Evolutionary conservation across 768 basidiomycete genomes (phyloP).

Genomic region (Cyclocybe aegerita): DNA sequence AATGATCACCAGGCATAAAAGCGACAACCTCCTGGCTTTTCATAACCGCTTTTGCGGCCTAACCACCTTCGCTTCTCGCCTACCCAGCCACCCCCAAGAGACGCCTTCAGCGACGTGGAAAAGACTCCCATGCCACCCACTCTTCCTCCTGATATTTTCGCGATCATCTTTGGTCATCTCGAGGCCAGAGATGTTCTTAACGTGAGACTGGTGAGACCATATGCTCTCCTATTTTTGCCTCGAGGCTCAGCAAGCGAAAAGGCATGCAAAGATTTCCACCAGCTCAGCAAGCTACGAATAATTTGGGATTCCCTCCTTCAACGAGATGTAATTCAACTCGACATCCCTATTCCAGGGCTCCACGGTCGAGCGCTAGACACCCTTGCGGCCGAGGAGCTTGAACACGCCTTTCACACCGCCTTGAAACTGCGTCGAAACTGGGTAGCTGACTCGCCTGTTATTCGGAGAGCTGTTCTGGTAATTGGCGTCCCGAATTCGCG

Average conservation of each 20-base stretch:
- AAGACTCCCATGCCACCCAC: conserved; percentile 12
- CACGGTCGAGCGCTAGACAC: conserved; percentile 25
- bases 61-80: neutral
- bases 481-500: conserved; percentile 27
- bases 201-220: conserved; percentile 45
- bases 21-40: too few species aligned
- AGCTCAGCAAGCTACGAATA: conserved; percentile 42
- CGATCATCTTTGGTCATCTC: conserved; percentile 41
- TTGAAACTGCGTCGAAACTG: conserved; percentile 49
- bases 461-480: conserved; percentile 25
- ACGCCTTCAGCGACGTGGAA: neutral
- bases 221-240: neutral
- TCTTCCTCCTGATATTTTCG: conserved; percentile 50
- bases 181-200: conserved; percentile 39
- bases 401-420: conserved; percentile 37
- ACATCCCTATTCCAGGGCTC: conserved; percentile 49
- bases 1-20: too few species aligned
- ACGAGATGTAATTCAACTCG: conserved; percentile 35
- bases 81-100: neutral
- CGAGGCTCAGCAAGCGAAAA: conserved; percentile 16
- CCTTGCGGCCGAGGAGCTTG: conserved; percentile 44
- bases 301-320: conserved; percentile 51
- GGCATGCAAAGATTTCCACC: conserved; percentile 45
- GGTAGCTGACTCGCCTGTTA: conserved; percentile 38
- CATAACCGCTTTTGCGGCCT: too few species aligned